Evolutionary conservation across 345 rosid species (phyloP).

Genomic region (Odontarrhena argentea): DNA sequence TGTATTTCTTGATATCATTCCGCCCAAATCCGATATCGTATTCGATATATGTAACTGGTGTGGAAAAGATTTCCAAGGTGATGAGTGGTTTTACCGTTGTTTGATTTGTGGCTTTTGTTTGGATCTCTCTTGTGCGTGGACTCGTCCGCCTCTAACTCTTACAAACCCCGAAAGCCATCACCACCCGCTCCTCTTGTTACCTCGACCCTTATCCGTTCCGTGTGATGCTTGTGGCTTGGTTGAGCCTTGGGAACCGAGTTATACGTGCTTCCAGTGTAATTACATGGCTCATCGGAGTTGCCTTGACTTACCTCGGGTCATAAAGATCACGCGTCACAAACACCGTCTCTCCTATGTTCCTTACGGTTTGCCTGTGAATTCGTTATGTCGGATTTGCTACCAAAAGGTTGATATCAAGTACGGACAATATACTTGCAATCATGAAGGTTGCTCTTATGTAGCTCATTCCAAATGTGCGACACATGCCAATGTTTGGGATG

Average conservation of each 20-base stretch:
- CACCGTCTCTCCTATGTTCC: conserved; percentile 14
- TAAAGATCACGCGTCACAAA: conserved; percentile 20
- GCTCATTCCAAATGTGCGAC: background rate
- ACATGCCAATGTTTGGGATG: background rate
- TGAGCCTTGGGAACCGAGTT: background rate
- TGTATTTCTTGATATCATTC: too few species aligned
- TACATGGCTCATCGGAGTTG: conserved; percentile 14
- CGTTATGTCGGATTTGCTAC: conserved; percentile 14
- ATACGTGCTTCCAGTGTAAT: conserved; percentile 16
- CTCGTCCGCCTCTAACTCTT: background rate
- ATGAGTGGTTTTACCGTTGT: background rate
- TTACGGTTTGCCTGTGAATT: background rate
- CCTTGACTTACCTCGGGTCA: conserved; percentile 11
- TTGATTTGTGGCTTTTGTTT: conserved; percentile 10
- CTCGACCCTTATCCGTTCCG: conserved; percentile 6
- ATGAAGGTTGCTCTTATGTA: background rate
- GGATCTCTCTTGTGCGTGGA: background rate
- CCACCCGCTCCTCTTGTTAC: background rate
- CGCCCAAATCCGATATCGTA: background rate
- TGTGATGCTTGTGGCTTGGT: conserved; percentile 34
- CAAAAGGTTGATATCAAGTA: background rate
- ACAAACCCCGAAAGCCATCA: conserved; percentile 17
- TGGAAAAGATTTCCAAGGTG: background rate
- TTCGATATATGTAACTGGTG: conserved; percentile 12
- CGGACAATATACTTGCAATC: background rate